Conservation (phyloP, 306 rosid species). For the Pueraria montana region DNA sequence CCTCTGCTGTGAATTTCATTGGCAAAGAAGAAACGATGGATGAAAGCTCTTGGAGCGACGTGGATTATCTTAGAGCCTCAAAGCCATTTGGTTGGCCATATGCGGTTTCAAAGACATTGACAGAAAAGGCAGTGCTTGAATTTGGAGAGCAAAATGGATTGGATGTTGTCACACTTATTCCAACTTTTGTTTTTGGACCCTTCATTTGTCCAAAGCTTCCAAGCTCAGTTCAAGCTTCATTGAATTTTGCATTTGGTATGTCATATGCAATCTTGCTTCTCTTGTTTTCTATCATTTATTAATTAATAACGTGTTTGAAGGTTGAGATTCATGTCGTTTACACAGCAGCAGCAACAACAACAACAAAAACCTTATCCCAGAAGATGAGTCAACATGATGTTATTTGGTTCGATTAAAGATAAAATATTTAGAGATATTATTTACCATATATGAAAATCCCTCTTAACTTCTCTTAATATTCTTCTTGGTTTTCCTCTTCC, state of each 20-base stretch:
- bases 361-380: no score
- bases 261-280: neutral
- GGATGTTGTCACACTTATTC: constrained; percentile 37
- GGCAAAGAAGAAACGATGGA: constrained; percentile 6
- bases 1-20: neutral
- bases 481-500: no score
- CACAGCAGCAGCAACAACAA: no score
- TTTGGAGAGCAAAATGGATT: constrained; percentile 40
- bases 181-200: constrained; percentile 37
- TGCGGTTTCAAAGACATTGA: constrained; percentile 33
- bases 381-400: no score
- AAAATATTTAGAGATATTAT: no score
- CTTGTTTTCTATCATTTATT: no score
- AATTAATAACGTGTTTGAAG: no score
- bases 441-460: no score
- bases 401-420: no score
- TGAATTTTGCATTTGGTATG: constrained; percentile 27
- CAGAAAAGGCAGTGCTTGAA: constrained; percentile 43
- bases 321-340: no score
- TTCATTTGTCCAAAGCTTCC: constrained; percentile 40
- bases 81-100: constrained; percentile 1
- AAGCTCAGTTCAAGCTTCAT: neutral
- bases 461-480: no score
- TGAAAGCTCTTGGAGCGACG: constrained; percentile 17
- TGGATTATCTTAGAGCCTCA: constrained; percentile 14